A percentile compares a stretch with the other conserved stretches of the same genome.
Evolutionary conservation across 768 basidiomycete genomes (phyloP).

Genomic region (Rhodotorula diobovata): DNA sequence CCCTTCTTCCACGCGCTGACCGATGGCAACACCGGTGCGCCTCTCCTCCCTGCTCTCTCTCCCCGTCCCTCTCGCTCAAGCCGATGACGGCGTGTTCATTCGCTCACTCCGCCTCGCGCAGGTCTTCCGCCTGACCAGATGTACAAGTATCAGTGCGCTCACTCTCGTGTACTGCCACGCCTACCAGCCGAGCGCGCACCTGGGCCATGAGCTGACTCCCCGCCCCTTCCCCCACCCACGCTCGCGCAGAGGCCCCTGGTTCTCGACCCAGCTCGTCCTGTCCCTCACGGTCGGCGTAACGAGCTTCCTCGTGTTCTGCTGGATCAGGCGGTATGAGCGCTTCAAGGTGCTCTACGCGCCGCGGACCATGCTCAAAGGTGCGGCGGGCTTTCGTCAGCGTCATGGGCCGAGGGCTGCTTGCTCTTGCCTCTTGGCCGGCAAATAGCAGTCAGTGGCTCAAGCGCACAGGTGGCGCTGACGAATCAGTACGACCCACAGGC

Average conservation of each 20-base stretch:
- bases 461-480: not conserved
- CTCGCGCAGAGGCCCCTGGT: conserved; percentile 69
- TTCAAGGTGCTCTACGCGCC: conserved; percentile 90
- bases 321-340: conserved; percentile 62
- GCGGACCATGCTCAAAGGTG: conserved; percentile 88
- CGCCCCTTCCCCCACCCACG: not conserved
- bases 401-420: no score
- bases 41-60: not conserved
- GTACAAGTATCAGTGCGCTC: conserved; percentile 6
- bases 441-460: not conserved
- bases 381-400: conserved; percentile 30
- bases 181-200: no score
- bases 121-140: conserved; percentile 7
- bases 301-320: conserved; percentile 83
- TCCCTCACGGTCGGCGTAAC: conserved; percentile 69
- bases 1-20: not conserved
- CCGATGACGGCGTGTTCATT: not conserved
- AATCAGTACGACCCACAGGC: conserved; percentile 51
- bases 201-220: not conserved
- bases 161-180: not conserved
- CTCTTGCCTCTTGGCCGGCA: no score
- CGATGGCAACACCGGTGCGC: conserved; percentile 12
- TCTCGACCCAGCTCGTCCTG: conserved; percentile 79
- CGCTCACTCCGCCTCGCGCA: not conserved
- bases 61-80: not conserved